phyloP scores from a whole-genome alignment of 1,284 basidiomycete genomes.

The Microbotryum scabiosae region DNA sequence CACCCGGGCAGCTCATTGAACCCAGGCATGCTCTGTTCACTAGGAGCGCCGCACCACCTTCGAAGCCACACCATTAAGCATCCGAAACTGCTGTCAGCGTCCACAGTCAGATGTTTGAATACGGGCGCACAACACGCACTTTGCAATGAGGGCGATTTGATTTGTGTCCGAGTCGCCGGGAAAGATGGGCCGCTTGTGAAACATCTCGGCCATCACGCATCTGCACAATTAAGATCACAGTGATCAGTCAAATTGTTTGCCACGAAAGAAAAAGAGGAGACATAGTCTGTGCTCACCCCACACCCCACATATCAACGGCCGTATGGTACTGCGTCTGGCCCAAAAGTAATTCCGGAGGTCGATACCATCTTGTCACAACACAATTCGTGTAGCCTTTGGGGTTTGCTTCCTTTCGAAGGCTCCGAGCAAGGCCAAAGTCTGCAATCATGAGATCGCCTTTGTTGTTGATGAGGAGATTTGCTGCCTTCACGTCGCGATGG shows the following conservation, averaged over 20 bases:
- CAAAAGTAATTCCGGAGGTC: constrained; percentile 87
- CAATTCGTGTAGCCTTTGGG: constrained; percentile 75
- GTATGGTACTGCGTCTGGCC: constrained; percentile 82
- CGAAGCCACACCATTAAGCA: too few relatives aligned
- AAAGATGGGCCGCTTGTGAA: constrained; percentile 75
- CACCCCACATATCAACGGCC: constrained; percentile 97
- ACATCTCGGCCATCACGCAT: constrained; percentile 95
- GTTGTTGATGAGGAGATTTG: constrained; percentile 90
- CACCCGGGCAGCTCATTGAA: constrained; percentile 56
- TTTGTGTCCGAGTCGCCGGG: constrained; percentile 80
- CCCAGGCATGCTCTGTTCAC: constrained; percentile 13
- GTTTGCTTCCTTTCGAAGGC: constrained; percentile 35
- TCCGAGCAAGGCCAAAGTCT: constrained; percentile 89
- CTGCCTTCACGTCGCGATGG: constrained; percentile 98
- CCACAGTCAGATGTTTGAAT: too few relatives aligned
- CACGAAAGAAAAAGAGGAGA: constrained; percentile 1
- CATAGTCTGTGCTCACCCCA: constrained; percentile 55
- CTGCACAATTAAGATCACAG: constrained; percentile 40
- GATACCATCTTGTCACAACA: constrained; percentile 98
- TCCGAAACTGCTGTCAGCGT: not conserved
- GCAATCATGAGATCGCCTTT: constrained; percentile 76
- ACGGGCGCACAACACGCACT: constrained; percentile 55
- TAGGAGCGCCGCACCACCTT: constrained; percentile 25
- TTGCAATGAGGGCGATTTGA: constrained; percentile 82
- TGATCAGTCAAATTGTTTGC: not conserved